Percentiles rank a stretch among this genome's conserved stretches.
Evolutionary conservation across 768 basidiomycete species (phyloP).

Genomic region (Termitomyces sp.): DNA sequence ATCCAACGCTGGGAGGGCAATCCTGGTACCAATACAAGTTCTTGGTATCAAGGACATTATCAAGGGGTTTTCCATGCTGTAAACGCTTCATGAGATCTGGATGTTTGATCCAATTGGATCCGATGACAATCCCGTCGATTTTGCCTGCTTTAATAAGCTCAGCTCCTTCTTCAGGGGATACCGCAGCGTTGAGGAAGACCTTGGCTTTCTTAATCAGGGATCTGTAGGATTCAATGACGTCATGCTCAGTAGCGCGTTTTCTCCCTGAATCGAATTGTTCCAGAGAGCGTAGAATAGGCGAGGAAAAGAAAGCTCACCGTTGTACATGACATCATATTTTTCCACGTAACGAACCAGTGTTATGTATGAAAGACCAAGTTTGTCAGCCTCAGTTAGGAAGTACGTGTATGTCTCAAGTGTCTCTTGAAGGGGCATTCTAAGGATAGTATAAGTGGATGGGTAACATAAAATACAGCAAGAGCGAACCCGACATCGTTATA

Average conservation of each 20-base stretch:
- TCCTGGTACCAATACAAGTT: conserved; percentile 22
- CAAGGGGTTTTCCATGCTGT: conserved; percentile 25
- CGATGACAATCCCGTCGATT: conserved; percentile 31
- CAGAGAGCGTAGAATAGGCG: neutral
- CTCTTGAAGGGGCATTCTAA: conserved; percentile 38
- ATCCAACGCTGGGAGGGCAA: conserved; percentile 23
- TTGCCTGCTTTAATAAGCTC: conserved; percentile 26
- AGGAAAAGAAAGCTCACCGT: conserved; percentile 19
- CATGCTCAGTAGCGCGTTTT: conserved; percentile 29
- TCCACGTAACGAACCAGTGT: conserved; percentile 22
- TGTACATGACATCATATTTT: conserved; percentile 19
- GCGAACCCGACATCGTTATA: conserved; percentile 40
- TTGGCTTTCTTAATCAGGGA: conserved; percentile 29
- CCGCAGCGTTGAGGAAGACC: conserved; percentile 30
- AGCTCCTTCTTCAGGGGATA: conserved; percentile 32
- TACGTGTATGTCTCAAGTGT: conserved; percentile 35
- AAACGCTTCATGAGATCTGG: conserved; percentile 36
- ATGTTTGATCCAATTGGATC: conserved; percentile 31
- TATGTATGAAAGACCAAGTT: conserved; percentile 28
- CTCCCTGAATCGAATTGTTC: conserved; percentile 17
- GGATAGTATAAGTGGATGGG: neutral
- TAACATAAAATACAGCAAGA: neutral
- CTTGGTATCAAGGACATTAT: conserved; percentile 23
- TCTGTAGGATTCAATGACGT: conserved; percentile 32
- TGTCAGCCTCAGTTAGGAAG: conserved; percentile 33